These are phyloP conservation scores for Tilletia caries DNA, from an alignment of 1,284 basidiomycete genomes.

Conservation along the genomic window DNA sequence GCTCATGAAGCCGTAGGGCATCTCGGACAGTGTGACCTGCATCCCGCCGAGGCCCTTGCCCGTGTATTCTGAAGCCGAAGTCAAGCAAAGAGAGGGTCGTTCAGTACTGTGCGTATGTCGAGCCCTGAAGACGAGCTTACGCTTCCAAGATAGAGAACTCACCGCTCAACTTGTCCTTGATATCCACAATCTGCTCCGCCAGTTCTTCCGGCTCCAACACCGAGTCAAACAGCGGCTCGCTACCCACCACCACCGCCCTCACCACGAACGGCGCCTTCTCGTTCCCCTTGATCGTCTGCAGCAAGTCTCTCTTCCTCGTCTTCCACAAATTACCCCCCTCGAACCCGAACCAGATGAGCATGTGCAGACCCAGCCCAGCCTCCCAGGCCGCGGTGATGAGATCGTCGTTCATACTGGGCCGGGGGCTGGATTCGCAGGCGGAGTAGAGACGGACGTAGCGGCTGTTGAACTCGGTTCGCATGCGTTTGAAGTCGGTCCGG, in stretches of 20 bases:
- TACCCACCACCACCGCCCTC: slow-evolving; percentile 68
- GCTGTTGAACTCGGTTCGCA: slow-evolving; percentile 63
- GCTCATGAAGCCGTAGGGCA: slow-evolving; percentile 61
- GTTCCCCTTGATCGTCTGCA: slow-evolving; percentile 63
- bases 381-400: slow-evolving; percentile 70
- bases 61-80: not conserved
- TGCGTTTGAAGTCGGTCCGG: slow-evolving; percentile 64
- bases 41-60: slow-evolving; percentile 57
- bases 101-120: not conserved
- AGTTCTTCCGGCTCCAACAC: slow-evolving; percentile 62
- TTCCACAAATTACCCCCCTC: slow-evolving; percentile 63
- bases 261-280: slow-evolving; percentile 68
- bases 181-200: slow-evolving; percentile 60
- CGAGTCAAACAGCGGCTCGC: slow-evolving; percentile 68
- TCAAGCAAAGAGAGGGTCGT: not conserved
- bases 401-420: slow-evolving; percentile 56
- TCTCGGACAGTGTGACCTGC: slow-evolving; percentile 65
- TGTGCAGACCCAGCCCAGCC: slow-evolving; percentile 68
- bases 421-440: slow-evolving; percentile 60
- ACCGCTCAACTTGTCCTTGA: slow-evolving; percentile 15
- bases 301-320: slow-evolving; percentile 56
- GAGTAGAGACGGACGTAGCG: slow-evolving; percentile 72
- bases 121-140: too few relatives aligned
- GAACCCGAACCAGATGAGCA: slow-evolving; percentile 66
- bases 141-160: not conserved